Base-by-base conservation (phyloP, 805 yeast genomes). In the Teunomyces gatunensis region DNA sequence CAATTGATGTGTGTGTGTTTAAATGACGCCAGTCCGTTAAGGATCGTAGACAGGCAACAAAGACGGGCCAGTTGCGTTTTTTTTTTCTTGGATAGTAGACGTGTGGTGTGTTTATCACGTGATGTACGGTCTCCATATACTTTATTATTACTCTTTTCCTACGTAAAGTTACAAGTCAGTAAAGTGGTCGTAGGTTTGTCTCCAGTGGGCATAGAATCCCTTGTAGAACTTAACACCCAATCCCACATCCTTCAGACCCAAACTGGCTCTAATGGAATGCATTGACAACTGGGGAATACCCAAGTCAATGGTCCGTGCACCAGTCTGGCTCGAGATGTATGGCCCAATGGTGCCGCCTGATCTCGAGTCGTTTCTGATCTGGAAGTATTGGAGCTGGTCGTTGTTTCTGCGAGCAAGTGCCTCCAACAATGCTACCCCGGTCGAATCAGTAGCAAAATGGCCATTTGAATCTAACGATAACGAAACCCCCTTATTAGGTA, bases 291-390 rank as follows among this genome's bases (percentile, higher is more conserved):
- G 95, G 2, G 95, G 83, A 55, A 88, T 84, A 47, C 96, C 96
- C 49, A 87, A 65, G 58, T 88, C 96, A 47, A 87, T 79, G 39
- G 92, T 85, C 59, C 88, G 74, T 3, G 87, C 87, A 47, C 89
- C 89, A 1, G 88, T 82, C 52, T 76, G 79, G 35, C 78, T 67
- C 12, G 87, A 71, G 46, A 84, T 70, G 9, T 78, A 73, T 18
- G 89, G 96, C 0, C 96, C 96, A 60, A 89, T 87, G 23, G 96
- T 88, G 34, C 95, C 95, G 28, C 96, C 96, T 0, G 90, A 84
- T 61, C 94, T 79, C 12, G 87, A 78, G 63, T 84, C 91, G 68
- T 89, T 89, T 66, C 94, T 80, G 63, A 87, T 85, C 61, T 89
- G 96, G 82, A 88, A 88, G 67, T 81, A 83, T 68, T 89, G 96